These are phyloP conservation scores for Helicostylum pulchrum DNA, from an alignment of 192 early-diverging fungal species.

Conservation along the genomic window DNA sequence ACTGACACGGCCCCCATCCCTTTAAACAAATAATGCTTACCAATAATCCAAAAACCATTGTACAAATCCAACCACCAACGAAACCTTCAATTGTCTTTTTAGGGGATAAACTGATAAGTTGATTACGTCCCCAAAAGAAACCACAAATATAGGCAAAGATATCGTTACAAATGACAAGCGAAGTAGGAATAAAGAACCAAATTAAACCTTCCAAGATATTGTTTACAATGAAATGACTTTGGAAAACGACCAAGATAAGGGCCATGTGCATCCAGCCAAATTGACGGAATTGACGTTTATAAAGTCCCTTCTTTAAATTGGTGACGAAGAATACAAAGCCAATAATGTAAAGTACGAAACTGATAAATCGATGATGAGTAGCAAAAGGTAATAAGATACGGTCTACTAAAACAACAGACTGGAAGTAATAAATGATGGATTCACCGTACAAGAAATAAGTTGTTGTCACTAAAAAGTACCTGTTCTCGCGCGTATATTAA, in stretches of 20 bases:
- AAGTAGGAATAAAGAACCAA: constrained; percentile 91
- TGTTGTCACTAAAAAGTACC: constrained; percentile 84
- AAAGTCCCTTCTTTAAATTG: constrained; percentile 88
- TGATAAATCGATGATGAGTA: constrained; percentile 91
- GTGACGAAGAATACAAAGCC: constrained; percentile 91
- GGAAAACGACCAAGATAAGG: constrained; percentile 83
- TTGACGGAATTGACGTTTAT: constrained; percentile 93
- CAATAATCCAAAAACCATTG: constrained; percentile 84
- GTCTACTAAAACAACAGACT: constrained; percentile 77
- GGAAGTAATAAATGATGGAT: constrained; percentile 85
- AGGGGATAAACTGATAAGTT: constrained; percentile 85
- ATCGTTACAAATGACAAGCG: constrained; percentile 92
- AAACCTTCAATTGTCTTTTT: constrained; percentile 99
- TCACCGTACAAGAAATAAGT: constrained; percentile 95
- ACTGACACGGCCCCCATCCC: neutral
- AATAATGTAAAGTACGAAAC: constrained; percentile 81
- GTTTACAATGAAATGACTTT: constrained; percentile 94
- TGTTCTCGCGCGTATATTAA: constrained; percentile 15
- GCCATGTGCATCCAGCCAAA: constrained; percentile 98
- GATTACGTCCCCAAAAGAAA: constrained; percentile 90
- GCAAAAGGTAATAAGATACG: constrained; percentile 79
- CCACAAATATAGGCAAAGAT: constrained; percentile 94
- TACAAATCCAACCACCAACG: constrained; percentile 82
- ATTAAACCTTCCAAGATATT: constrained; percentile 97
- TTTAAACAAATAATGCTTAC: constrained; percentile 28